Conservation (phyloP, 371 early-diverging fungal species). For the Lichtheimia corymbifera region DNA sequence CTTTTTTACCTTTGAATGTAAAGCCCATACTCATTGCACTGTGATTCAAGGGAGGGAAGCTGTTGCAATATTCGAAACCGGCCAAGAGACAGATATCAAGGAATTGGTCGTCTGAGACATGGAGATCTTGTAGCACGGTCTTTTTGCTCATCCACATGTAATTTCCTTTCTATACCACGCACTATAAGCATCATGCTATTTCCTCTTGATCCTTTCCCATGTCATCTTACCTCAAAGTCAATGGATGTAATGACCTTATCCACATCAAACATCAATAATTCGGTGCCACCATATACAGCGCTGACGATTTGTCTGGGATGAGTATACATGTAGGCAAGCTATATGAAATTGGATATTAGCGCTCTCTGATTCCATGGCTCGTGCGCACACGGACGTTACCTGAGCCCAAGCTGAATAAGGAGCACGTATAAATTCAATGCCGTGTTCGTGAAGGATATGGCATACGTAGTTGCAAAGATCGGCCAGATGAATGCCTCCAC, state of each 20-base stretch:
- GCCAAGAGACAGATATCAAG: slow-evolving; percentile 82
- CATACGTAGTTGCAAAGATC: slow-evolving; percentile 73
- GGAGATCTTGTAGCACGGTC: slow-evolving; percentile 63
- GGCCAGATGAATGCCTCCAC: slow-evolving; percentile 58
- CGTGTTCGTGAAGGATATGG: slow-evolving; percentile 64
- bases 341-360: neutral
- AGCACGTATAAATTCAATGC: slow-evolving; percentile 77
- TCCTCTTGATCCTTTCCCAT: neutral
- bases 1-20: slow-evolving; percentile 56
- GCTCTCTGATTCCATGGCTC: neutral
- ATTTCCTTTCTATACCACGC: slow-evolving; percentile 49
- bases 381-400: slow-evolving; percentile 33
- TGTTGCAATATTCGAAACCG: slow-evolving; percentile 76
- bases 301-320: slow-evolving; percentile 73
- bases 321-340: slow-evolving; percentile 75
- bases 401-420: slow-evolving; percentile 86
- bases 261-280: slow-evolving; percentile 78
- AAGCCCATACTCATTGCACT: slow-evolving; percentile 46
- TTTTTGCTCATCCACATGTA: slow-evolving; percentile 72
- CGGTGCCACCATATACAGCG: slow-evolving; percentile 72
- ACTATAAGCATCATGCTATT: neutral
- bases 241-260: slow-evolving; percentile 74
- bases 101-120: slow-evolving; percentile 73
- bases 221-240: slow-evolving; percentile 55
- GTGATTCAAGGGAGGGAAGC: slow-evolving; percentile 70